These are phyloP conservation scores for Sergeia podlipaevii DNA, from an alignment of 208 protist genomes.

Conservation along the genomic window DNA sequence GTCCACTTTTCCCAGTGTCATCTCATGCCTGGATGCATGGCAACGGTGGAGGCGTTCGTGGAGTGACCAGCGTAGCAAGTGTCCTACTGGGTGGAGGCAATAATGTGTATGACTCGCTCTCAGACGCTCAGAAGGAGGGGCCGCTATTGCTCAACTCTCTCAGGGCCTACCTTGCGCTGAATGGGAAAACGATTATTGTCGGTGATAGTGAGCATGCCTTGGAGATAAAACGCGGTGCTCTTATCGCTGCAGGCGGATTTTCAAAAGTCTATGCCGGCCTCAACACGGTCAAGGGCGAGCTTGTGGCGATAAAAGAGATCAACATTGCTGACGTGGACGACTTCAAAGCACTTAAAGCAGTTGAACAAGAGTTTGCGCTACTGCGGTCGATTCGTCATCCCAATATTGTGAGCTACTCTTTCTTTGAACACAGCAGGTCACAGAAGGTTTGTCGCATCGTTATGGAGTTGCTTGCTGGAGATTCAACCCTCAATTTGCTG, in stretches of 20 bases:
- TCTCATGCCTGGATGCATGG: too few relatives aligned
- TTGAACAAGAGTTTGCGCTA: slow-evolving; percentile 84
- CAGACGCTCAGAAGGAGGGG: slow-evolving; percentile 36
- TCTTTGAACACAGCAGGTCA: slow-evolving; percentile 85
- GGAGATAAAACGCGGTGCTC: slow-evolving; percentile 59
- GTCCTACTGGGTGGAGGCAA: too few relatives aligned
- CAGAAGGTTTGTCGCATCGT: slow-evolving; percentile 86
- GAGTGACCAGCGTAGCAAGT: too few relatives aligned
- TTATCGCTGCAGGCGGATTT: slow-evolving; percentile 85
- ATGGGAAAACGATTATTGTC: slow-evolving; percentile 62
- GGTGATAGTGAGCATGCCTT: slow-evolving; percentile 55
- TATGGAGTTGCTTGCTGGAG: slow-evolving; percentile 88
- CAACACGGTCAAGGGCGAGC: slow-evolving; percentile 72
- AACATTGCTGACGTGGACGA: slow-evolving; percentile 74
- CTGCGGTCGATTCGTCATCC: slow-evolving; percentile 80
- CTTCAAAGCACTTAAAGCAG: slow-evolving; percentile 51
- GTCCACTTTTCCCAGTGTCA: too few relatives aligned
- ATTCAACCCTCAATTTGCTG: slow-evolving; percentile 74
- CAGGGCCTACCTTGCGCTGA: slow-evolving; percentile 46
- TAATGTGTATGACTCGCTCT: too few relatives aligned
- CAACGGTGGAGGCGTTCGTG: too few relatives aligned
- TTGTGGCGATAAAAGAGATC: slow-evolving; percentile 91
- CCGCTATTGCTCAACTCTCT: slow-evolving; percentile 47
- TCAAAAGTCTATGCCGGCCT: slow-evolving; percentile 81
- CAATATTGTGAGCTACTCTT: slow-evolving; percentile 86